Base-by-base conservation (phyloP, 2,329 filamentous ascomycete species). In the Hypomyces perniciosus region DNA sequence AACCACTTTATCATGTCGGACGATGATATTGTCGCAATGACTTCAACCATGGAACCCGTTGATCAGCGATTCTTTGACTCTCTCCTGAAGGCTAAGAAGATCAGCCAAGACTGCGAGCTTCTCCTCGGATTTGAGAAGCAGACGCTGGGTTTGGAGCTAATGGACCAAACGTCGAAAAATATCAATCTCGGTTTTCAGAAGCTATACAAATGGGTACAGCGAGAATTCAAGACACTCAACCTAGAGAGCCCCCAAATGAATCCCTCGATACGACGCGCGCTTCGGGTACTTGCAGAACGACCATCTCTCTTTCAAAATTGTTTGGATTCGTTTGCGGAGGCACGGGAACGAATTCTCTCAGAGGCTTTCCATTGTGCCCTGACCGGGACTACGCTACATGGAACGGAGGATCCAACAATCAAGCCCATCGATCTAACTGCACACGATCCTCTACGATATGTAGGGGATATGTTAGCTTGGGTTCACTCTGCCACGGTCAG, bases 401-500 rank as follows among this genome's bases (percentile, higher is more conserved):
- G 81, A 0, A 74, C 76, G 28, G 76, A 78, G 41, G 80, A 87
- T 55, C 71, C 73, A 27, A 78, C 79, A 2, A 75, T 86, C 34
- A 96, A 97, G 64, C 92, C 93, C 0, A 99, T 99, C 56, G 92
- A 99, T 64, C 81, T 97, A 60, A 86, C 85, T 8, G 92, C 93
- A 1, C 92, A 97, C 65, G 93, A 99, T 62, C 85, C 90, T 1
- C 72, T 97, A 28, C 83, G 93, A 20, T 97, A 97, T 66, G 84
- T 95, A 3, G 90, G 93, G 48, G 93, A 99, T 64, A 99, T 99
- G 91, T 78, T 99, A 10, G 93, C 93, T 5, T 99, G 93, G 93
- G 84, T 87, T 5, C 93, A 99, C 66, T 96, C 93, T 1, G 88
- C 91, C 3, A 86, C 92, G 0, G 93, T 99, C 1, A 95, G 92